Base-by-base conservation (phyloP, 768 basidiomycete genomes). In the Aureoboletus auriporus region DNA sequence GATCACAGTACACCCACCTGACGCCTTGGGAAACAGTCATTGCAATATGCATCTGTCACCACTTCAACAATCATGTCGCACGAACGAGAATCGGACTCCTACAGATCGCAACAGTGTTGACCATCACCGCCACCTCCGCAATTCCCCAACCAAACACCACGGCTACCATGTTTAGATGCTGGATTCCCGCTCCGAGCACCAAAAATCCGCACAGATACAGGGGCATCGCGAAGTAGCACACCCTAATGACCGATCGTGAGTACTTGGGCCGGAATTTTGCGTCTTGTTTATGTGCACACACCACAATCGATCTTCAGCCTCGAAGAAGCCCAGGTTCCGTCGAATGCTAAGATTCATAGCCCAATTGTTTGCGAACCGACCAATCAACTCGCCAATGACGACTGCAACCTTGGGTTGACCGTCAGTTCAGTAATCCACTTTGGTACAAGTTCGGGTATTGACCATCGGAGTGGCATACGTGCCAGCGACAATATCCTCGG, bases 341-440 rank as follows among this genome's bases (percentile, higher is more conserved):
- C 73, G 67, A 52, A 78, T 75, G 37, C 61, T 67, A 14, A 63
- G 23, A 44, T 69, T 66, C 62, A 77, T 74, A 31, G 78, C 70
- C 61, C 67, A 67, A 43, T 82, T 79, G 48, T 82, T 80, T 39
- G 69, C 61, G 54, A 70, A 82, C 7, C 74, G 69, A 33, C 80
- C 79, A 3, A 72, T 56, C 2, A 80, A 14, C 56, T 82, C 78
- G 5, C 80, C 81, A 20, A 82, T 55, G 10, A 80, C 41, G 10
- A 75, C 73, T 0, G 73, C 78, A 17, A 80, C 61, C 75, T 77
- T 14, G 10, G 34, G 14, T 5, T 14, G 20, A 33, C 34, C 0
- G 44, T 55, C 39, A 43, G 23, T 4, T 20, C 16, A 13, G 17
- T n/a, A 29, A 16, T 34, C 10, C 8, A 29, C 5, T 16, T 9